Conservation (phyloP, 768 basidiomycete species). For the Tulasnella sp. region DNA sequence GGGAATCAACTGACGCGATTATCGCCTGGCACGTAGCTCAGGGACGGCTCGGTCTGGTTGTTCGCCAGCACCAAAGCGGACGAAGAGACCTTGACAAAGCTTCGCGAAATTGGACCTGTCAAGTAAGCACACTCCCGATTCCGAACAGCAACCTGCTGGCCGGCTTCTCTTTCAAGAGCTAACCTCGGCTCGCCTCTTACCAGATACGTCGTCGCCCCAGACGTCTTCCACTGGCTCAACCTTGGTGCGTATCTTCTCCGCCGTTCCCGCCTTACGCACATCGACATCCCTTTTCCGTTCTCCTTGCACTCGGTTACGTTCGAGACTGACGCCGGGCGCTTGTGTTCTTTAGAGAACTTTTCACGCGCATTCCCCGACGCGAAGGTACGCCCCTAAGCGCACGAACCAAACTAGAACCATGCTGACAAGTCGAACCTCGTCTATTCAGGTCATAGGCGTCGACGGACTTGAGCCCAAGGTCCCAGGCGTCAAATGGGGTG, state of each 20-base stretch:
- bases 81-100: slow-evolving; percentile 10
- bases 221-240: slow-evolving; percentile 2
- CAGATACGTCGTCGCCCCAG: slow-evolving; percentile 11
- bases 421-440: background rate
- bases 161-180: background rate
- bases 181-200: background rate
- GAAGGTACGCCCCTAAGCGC: background rate
- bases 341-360: background rate
- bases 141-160: background rate
- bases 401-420: background rate
- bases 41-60: slow-evolving; percentile 6
- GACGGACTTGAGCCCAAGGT: slow-evolving; percentile 38
- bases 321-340: background rate
- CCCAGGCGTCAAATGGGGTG: slow-evolving; percentile 45
- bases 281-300: background rate
- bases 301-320: background rate
- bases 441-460: slow-evolving; percentile 47
- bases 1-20: background rate
- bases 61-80: slow-evolving; percentile 10
- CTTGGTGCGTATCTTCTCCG: background rate
- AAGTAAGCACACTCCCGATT: background rate
- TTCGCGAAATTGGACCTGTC: slow-evolving; percentile 10
- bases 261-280: background rate
- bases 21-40: background rate
- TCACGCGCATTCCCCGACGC: slow-evolving; percentile 2